A percentile compares a stretch with the other conserved stretches of the same genome.
phyloP scores from a whole-genome alignment of 1,284 basidiomycete species.

The Hemileia vastatrix region DNA sequence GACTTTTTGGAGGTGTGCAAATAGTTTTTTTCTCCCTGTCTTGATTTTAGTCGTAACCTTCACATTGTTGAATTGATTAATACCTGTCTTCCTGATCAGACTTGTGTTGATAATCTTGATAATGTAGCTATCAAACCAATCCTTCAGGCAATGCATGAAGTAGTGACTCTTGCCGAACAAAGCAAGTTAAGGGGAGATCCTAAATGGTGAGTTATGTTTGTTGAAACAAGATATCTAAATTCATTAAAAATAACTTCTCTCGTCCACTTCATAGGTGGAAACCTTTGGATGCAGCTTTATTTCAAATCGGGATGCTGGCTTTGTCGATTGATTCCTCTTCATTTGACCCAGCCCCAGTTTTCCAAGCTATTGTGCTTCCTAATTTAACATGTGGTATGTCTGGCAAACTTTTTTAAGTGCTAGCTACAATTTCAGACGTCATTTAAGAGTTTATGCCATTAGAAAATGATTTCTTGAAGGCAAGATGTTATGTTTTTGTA shows the following conservation, averaged over 20 bases:
- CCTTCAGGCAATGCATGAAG: constrained; percentile 54
- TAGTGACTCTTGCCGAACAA: constrained; percentile 53
- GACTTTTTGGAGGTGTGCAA: constrained; percentile 64
- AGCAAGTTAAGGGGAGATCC: constrained; percentile 44
- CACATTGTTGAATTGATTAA: constrained; percentile 5
- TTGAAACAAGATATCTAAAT: neutral
- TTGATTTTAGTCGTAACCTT: constrained; percentile 30
- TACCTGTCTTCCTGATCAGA: constrained; percentile 47
- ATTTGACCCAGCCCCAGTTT: constrained; percentile 66
- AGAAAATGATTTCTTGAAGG: too few relatives aligned
- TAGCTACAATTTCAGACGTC: too few relatives aligned
- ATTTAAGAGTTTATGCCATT: too few relatives aligned
- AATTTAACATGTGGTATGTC: too few relatives aligned
- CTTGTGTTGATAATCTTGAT: constrained; percentile 60
- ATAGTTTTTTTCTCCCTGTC: constrained; percentile 13
- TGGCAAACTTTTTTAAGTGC: too few relatives aligned
- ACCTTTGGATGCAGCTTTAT: constrained; percentile 69
- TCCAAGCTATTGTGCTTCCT: constrained; percentile 67
- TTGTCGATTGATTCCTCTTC: too few relatives aligned
- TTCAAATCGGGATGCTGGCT: constrained; percentile 71
- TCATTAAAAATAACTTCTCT: constrained; percentile 29
- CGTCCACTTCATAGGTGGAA: constrained; percentile 91
- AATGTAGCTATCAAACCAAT: constrained; percentile 54
- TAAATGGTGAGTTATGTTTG: constrained; percentile 33
- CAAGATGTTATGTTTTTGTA: too few relatives aligned